Evolutionary conservation across 352 stramenopile species (phyloP).

Genomic region (Pythium scleroteichum): DNA sequence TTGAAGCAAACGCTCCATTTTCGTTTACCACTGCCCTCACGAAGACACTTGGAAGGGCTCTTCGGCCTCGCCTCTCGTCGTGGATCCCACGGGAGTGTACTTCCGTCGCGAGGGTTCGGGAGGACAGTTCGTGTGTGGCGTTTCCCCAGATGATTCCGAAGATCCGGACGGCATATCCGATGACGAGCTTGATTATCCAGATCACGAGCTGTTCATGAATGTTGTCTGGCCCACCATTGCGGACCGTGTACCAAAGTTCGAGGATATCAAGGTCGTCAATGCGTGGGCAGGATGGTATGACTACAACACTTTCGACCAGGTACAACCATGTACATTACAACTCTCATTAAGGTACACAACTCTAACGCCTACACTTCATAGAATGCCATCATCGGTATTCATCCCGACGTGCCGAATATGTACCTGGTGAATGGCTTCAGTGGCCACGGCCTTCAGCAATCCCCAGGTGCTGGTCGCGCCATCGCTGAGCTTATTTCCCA

Average conservation of each 20-base stretch:
- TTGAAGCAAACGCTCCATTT: slow-evolving; percentile 68
- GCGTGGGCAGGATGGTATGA: slow-evolving; percentile 86
- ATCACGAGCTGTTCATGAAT: slow-evolving; percentile 74
- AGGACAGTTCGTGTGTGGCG: slow-evolving; percentile 74
- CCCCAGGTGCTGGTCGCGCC: slow-evolving; percentile 67
- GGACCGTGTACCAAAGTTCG: slow-evolving; percentile 69
- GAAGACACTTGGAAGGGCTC: slow-evolving; percentile 75
- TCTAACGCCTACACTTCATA: slow-evolving; percentile 23
- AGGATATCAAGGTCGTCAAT: slow-evolving; percentile 79
- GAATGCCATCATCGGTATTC: slow-evolving; percentile 82
- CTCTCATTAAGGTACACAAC: not conserved
- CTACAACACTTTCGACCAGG: slow-evolving; percentile 87
- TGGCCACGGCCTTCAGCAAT: slow-evolving; percentile 80
- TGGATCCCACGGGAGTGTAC: slow-evolving; percentile 79
- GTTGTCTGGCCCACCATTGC: slow-evolving; percentile 84
- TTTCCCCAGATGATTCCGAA: slow-evolving; percentile 56
- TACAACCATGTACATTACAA: slow-evolving; percentile 12
- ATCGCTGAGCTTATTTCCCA: slow-evolving; percentile 77
- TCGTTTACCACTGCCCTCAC: slow-evolving; percentile 74
- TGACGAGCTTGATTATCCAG: slow-evolving; percentile 67
- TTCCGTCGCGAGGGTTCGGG: slow-evolving; percentile 72
- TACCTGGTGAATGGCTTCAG: slow-evolving; percentile 87
- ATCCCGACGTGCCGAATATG: slow-evolving; percentile 80
- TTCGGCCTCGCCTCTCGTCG: slow-evolving; percentile 63
- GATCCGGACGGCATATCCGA: slow-evolving; percentile 63